These are phyloP conservation scores for Sanghuangporus sanghuang DNA, from an alignment of 1,284 basidiomycete genomes.

Conservation along the genomic window DNA sequence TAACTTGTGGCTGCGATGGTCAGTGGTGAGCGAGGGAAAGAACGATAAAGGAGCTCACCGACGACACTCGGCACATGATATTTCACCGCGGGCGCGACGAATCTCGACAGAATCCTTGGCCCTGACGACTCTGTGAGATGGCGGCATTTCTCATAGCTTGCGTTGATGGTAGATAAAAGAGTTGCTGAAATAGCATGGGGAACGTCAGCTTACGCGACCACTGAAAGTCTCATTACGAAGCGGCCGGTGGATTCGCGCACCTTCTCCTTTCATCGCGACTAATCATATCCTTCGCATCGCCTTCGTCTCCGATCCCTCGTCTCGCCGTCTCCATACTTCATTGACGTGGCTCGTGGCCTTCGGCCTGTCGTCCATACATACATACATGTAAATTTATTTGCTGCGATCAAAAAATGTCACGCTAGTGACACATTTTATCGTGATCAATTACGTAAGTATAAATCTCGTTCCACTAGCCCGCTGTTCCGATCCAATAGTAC, in stretches of 20 bases:
- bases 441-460: too few relatives aligned
- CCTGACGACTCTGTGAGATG: not conserved
- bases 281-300: too few relatives aligned
- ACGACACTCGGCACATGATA: slow-evolving; percentile 18
- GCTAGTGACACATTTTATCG: too few relatives aligned
- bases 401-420: too few relatives aligned
- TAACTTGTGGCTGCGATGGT: slow-evolving; percentile 4
- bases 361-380: too few relatives aligned
- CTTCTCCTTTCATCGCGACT: too few relatives aligned
- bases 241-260: not conserved
- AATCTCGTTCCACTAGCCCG: too few relatives aligned
- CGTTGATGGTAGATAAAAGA: not conserved
- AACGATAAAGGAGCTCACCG: not conserved
- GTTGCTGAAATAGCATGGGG: not conserved
- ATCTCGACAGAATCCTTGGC: slow-evolving; percentile 2
- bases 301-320: too few relatives aligned
- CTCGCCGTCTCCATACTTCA: too few relatives aligned
- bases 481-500: too few relatives aligned
- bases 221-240: not conserved
- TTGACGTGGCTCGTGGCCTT: too few relatives aligned
- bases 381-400: too few relatives aligned
- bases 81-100: slow-evolving; percentile 8
- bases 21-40: not conserved
- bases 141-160: not conserved
- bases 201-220: not conserved